A percentile compares a stretch with the other conserved stretches of the same genome.
Evolutionary conservation across 371 early-diverging fungal genomes (phyloP).

Genomic region (Actinomortierella wolfii): DNA sequence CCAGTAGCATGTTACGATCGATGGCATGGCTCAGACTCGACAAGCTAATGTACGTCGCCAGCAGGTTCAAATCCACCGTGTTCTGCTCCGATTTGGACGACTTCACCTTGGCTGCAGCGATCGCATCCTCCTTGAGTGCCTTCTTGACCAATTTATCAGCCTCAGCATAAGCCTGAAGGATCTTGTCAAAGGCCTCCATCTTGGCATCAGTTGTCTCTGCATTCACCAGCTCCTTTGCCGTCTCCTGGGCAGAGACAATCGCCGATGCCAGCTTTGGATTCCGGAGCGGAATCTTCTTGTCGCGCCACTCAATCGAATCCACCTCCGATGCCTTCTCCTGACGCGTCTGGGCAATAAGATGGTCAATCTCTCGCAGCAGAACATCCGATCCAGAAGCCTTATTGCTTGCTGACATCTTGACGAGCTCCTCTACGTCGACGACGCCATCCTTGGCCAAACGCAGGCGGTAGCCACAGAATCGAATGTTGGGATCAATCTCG

Average conservation of each 20-base stretch:
- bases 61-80: slow-evolving; percentile 59
- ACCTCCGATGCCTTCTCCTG: slow-evolving; percentile 48
- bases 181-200: slow-evolving; percentile 53
- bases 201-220: slow-evolving; percentile 28
- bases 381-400: slow-evolving; percentile 50
- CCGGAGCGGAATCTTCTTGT: slow-evolving; percentile 48
- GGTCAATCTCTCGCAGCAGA: slow-evolving; percentile 50
- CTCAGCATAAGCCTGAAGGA: slow-evolving; percentile 61
- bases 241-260: slow-evolving; percentile 49
- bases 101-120: slow-evolving; percentile 69
- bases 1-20: slow-evolving; percentile 59
- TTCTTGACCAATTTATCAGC: slow-evolving; percentile 65
- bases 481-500: slow-evolving; percentile 80
- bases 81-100: slow-evolving; percentile 73
- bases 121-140: slow-evolving; percentile 69
- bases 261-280: slow-evolving; percentile 48
- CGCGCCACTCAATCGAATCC: slow-evolving; percentile 55
- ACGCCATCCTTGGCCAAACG: slow-evolving; percentile 52
- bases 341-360: slow-evolving; percentile 43
- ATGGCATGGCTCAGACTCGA: slow-evolving; percentile 55
- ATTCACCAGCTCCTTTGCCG: slow-evolving; percentile 17
- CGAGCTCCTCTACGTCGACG: slow-evolving; percentile 55
- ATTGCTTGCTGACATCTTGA: slow-evolving; percentile 50
- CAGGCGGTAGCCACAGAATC: slow-evolving; percentile 79
- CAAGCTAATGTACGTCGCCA: slow-evolving; percentile 64